Base-by-base conservation (phyloP, 768 basidiomycete genomes). In the Dictyophora rubrovolvata region DNA sequence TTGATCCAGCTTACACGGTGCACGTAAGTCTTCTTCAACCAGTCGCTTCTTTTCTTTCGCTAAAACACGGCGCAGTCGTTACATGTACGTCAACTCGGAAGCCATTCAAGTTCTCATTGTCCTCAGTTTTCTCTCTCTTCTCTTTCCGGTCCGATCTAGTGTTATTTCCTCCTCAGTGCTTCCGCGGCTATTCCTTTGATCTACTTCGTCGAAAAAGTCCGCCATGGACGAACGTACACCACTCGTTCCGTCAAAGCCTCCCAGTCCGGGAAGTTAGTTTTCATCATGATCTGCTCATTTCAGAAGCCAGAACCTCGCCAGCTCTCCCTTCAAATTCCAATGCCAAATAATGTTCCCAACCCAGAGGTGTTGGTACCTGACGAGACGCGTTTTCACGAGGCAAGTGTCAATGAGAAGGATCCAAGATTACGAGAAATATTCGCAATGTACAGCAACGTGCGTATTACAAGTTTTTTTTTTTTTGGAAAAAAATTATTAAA, bases 231-330 rank as follows among this genome's bases (percentile, higher is more conserved):
- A 23, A 85, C 86, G 12, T 92, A 89, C 68, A 74, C 78, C 51
- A 89, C 89, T 3, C 80, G 82, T 73, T 61, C 68, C 18, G 74
- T 77, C 33, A 70, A 71, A 34, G 76, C 76, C 79, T 86, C 62
- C 16, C 82, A 83, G 60, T 69, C 71, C 36, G 80, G 81, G n/a
- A 70, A 69, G 48, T 68, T 69, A n/a, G 72, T 82, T 59, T 82
- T 82, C 68, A 77, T 86, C 47, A 75, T 91, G 71, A 67, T 88
- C 61, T 91, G 87, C 69, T 92, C 89, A 5, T 93, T 90, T 75
- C 88, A 92, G 62, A 77, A 74, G 54, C 86, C 87, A 2, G 90
- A 93, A 66, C 81, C 82, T 10, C 82, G 81, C 79, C 88, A 89
- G 66, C 87, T 83, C 1, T 68, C 73, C 9, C 76, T 84, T 64